These are phyloP conservation scores for Paraglomus brasilianum DNA, from an alignment of 192 early-diverging fungal species.

Conservation along the genomic window DNA sequence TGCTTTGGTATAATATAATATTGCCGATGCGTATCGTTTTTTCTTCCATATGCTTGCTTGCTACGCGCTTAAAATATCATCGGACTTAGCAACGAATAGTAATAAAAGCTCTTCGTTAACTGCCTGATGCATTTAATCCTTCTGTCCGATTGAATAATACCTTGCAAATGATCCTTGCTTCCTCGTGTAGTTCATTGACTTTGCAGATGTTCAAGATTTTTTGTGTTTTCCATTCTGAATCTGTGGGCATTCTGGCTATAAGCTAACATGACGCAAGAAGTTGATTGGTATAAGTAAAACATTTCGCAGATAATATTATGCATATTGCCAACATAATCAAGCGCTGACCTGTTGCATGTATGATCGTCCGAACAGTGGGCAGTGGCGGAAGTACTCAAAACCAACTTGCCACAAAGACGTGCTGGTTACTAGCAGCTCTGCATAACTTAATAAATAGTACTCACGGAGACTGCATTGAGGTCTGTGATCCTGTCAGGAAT, in stretches of 20 bases:
- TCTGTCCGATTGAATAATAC: not conserved
- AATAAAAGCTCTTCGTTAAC: too few relatives aligned
- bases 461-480: not conserved
- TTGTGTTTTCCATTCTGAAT: conserved; percentile 7
- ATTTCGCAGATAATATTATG: not conserved
- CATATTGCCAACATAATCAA: not conserved
- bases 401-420: conserved; percentile 18
- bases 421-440: conserved; percentile 1
- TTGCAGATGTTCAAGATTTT: conserved; percentile 30
- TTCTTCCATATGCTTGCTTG: not conserved
- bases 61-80: not conserved
- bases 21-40: conserved; percentile 9
- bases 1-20: conserved; percentile 18
- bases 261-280: not conserved
- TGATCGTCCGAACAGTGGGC: conserved; percentile 3
- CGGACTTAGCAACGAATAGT: too few relatives aligned
- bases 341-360: conserved; percentile 19
- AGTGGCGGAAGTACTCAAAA: conserved; percentile 26
- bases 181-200: conserved; percentile 9
- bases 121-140: too few relatives aligned
- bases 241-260: conserved; percentile 17
- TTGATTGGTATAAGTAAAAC: not conserved
- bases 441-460: conserved; percentile 17
- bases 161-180: not conserved
- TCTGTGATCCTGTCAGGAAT: too few relatives aligned